Percentiles rank a stretch among this genome's conserved stretches.
Evolutionary conservation across 2,329 filamentous ascomycete genomes (phyloP).

Genomic region (Magnaporthiopsis poae): DNA sequence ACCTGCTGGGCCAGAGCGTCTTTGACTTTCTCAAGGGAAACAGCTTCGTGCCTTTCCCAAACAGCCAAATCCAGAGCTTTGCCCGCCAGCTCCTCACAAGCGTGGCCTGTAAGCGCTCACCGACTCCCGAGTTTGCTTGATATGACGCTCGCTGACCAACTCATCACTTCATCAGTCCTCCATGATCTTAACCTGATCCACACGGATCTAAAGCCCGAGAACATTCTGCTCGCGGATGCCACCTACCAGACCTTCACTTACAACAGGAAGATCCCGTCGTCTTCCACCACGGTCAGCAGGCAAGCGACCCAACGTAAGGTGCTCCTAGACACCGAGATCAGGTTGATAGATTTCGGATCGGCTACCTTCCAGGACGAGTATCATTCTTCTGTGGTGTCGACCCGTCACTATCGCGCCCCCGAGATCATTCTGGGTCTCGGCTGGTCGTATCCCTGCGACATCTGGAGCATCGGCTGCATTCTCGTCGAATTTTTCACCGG

Average conservation of each 20-base stretch:
- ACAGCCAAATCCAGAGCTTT: conserved; percentile 96
- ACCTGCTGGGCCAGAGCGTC: conserved; percentile 80
- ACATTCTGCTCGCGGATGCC: conserved; percentile 57
- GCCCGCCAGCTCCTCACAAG: conserved; percentile 94
- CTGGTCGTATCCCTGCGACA: conserved; percentile 63
- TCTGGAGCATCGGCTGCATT: conserved; percentile 66
- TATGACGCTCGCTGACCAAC: not conserved
- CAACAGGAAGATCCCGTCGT: conserved; percentile 59
- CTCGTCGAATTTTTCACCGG: conserved; percentile 64
- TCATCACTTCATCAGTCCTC: conserved; percentile 43
- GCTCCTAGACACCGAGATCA: conserved; percentile 58
- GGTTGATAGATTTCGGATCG: conserved; percentile 62
- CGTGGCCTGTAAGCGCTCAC: conserved; percentile 69
- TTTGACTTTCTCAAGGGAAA: conserved; percentile 98
- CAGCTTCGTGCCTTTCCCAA: conserved; percentile 89
- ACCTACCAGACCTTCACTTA: conserved; percentile 62
- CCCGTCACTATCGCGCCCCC: conserved; percentile 58
- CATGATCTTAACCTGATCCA: conserved; percentile 97
- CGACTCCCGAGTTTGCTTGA: not conserved
- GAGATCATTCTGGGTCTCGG: conserved; percentile 62
- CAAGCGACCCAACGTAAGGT: conserved; percentile 56
- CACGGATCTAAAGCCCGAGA: conserved; percentile 66
- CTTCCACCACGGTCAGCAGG: conserved; percentile 48
- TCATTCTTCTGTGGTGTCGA: conserved; percentile 61
- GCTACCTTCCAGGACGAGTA: conserved; percentile 66